Evolutionary conservation across 768 basidiomycete species (phyloP), one percentile per base, ranked within the genome.

Genomic region (Mycena epipterygia): DNA sequence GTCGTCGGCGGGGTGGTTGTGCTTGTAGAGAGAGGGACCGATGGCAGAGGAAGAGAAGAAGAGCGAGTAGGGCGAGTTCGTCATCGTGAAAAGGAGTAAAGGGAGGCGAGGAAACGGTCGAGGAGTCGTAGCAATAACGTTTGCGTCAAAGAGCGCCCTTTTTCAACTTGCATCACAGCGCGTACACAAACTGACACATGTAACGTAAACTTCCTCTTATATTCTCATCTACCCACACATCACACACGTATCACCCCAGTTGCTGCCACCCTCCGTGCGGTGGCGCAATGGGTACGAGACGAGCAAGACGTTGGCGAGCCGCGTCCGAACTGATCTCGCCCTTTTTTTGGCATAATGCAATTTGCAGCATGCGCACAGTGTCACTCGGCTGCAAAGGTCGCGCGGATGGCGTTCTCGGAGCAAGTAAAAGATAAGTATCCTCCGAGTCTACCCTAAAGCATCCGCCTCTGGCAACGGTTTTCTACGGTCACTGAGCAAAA

Each of bases 31-130:
- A 30, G 69, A 63, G 35, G 59, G 33, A 17, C 51, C 64, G 42
- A 63, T 55, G 27, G 68, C 29, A 7, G 68, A 68, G 9, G 56
- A 64, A 21, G 32, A 30, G 62, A 64, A 67, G 68, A 73, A 73
- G 35, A n/a, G 14, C 61, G 55, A 53, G 52, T 73, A 70, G 37
- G 56, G 59, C 17, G 69, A 48, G 59, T 32, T 29, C 11, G 51
- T 33, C 53, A 59, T n/a, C n/a, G n/a, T n/a, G n/a, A n/a, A n/a
- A n/a, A n/a, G n/a, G n/a, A n/a, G 44, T 11, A 23, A 9, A 46
- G 44, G 9, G 44, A 23, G 11, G 23, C 21, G 44, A 58, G 25
- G 39, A 42, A 35, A 53, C 17, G 52, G 32, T 11, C 17, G n/a
- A 48, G 14, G 46, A 48, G 27, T 23, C 23, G n/a, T 48, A 7